Percentiles rank a stretch among this genome's conserved stretches.
Evolutionary conservation across 192 early-diverging fungal species (phyloP).

Genomic region (Rhizoclosmatium globosum): DNA sequence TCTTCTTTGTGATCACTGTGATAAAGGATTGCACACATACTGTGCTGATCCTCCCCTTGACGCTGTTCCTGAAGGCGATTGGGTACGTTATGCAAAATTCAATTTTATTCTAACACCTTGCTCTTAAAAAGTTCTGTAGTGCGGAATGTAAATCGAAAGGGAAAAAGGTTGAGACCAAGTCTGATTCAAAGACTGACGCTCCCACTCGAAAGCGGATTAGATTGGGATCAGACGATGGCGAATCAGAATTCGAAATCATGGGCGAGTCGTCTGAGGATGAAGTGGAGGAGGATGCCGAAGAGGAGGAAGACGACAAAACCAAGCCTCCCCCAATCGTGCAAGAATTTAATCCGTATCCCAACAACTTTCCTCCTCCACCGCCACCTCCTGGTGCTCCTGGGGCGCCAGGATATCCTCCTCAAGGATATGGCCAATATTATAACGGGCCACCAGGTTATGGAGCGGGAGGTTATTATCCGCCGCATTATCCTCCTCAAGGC

Average conservation of each 20-base stretch:
- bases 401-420: no score
- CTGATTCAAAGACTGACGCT: background rate
- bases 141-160: constrained; percentile 33
- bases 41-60: constrained; percentile 54
- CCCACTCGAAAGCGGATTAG: background rate
- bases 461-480: no score
- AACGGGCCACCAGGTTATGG: no score
- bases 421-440: no score
- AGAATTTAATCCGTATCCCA: no score
- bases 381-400: no score
- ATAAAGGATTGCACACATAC: constrained; percentile 57
- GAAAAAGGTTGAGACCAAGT: background rate
- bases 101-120: background rate
- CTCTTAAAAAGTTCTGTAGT: constrained; percentile 32
- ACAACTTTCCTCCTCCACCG: no score
- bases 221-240: constrained; percentile 24
- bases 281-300: constrained; percentile 16
- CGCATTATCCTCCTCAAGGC: no score
- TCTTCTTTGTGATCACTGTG: constrained; percentile 63
- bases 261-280: constrained; percentile 14
- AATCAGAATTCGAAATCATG: constrained; percentile 30
- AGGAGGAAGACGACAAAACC: background rate
- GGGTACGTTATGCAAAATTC: constrained; percentile 50
- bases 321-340: no score
- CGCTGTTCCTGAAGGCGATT: constrained; percentile 60